Percentiles rank a stretch among this genome's conserved stretches.
Evolutionary conservation across 2,329 filamentous ascomycete genomes (phyloP).

Genomic region (Fusarium musae): DNA sequence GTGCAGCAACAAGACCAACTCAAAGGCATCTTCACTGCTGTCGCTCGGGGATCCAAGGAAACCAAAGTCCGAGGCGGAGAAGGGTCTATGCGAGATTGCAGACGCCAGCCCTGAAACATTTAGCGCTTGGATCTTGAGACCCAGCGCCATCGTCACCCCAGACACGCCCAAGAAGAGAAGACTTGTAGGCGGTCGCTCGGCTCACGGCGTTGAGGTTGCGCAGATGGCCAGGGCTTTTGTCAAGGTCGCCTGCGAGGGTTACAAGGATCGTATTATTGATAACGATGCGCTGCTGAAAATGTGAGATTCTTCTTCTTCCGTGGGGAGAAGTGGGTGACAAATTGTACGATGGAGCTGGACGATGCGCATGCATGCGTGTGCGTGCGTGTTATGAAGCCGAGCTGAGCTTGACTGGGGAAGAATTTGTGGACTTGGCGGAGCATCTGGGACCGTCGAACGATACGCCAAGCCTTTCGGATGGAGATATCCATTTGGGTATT

Average conservation of each 20-base stretch:
- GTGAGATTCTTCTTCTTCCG: constrained; percentile 8
- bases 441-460: constrained; percentile 4
- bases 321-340: background rate
- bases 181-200: constrained; percentile 45
- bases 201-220: constrained; percentile 48
- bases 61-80: constrained; percentile 55
- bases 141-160: constrained; percentile 46
- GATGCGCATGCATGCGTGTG: background rate
- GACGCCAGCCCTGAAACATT: constrained; percentile 48
- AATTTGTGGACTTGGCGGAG: constrained; percentile 33
- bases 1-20: constrained; percentile 52
- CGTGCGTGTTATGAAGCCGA: background rate
- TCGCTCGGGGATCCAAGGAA: constrained; percentile 53
- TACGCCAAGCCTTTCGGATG: constrained; percentile 1
- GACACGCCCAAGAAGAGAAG: constrained; percentile 45
- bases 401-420: constrained; percentile 11
- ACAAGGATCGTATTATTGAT: constrained; percentile 50
- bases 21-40: constrained; percentile 47
- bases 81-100: constrained; percentile 52
- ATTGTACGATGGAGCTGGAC: background rate
- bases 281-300: constrained; percentile 48
- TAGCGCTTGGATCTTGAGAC: constrained; percentile 52
- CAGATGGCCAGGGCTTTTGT: constrained; percentile 53
- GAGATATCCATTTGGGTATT: background rate
- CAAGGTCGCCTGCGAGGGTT: constrained; percentile 51